Evolutionary conservation across 1,284 basidiomycete species (phyloP).

Genomic region (Tausonia pullulans): DNA sequence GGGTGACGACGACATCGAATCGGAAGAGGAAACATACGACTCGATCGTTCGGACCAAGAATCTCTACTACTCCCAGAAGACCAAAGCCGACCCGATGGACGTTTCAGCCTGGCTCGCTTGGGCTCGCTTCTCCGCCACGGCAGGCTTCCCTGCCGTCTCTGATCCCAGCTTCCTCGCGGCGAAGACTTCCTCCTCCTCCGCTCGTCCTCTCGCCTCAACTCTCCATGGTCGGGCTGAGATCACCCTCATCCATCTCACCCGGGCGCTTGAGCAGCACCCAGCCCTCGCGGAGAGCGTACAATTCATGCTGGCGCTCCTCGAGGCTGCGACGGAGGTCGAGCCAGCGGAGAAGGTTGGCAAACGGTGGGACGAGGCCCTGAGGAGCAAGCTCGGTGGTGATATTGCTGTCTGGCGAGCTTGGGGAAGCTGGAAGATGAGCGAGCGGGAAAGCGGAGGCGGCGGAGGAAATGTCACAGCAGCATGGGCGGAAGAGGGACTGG

Average conservation of each 20-base stretch:
- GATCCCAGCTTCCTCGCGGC: no score
- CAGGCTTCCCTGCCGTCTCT: not conserved
- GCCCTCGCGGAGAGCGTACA: conserved; percentile 22
- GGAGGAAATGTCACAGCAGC: conserved; percentile 20
- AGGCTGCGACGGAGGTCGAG: conserved; percentile 28
- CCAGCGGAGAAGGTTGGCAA: conserved; percentile 25
- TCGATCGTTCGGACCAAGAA: not conserved
- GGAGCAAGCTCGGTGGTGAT: conserved; percentile 31
- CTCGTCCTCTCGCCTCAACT: not conserved
- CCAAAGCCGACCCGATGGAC: conserved; percentile 1
- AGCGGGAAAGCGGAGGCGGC: not conserved
- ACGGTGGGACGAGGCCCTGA: conserved; percentile 31
- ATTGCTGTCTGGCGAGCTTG: conserved; percentile 26
- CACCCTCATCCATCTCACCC: conserved; percentile 28
- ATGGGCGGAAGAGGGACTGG: conserved; percentile 18
- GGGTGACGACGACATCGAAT: not conserved
- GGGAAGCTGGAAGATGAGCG: conserved; percentile 14
- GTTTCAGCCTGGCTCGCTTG: conserved; percentile 9
- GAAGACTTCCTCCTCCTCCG: not conserved
- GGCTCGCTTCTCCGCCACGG: conserved; percentile 8
- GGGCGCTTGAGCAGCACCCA: conserved; percentile 25
- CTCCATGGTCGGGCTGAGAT: conserved; percentile 15
- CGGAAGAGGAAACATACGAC: not conserved
- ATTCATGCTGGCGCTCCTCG: conserved; percentile 30
- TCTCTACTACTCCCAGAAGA: not conserved